These are phyloP conservation scores for Oryza coarctata DNA, from an alignment of 176 grass and related monocot species.

Conservation along the genomic window DNA sequence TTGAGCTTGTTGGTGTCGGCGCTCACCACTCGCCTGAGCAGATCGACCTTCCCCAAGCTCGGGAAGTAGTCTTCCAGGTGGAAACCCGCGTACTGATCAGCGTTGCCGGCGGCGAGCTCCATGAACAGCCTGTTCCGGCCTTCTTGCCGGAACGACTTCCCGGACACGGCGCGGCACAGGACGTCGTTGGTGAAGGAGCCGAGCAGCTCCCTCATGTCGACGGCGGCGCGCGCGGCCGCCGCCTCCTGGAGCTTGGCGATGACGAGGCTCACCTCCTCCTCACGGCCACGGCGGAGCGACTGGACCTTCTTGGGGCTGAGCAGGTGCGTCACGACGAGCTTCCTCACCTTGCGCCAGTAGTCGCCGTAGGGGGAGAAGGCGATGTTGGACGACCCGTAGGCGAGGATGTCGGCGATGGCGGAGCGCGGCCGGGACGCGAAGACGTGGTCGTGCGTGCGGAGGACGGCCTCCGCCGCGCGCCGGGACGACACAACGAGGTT, in stretches of 20 bases:
- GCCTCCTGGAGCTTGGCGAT: not conserved
- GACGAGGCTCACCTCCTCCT: constrained; percentile 12
- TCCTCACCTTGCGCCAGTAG: constrained; percentile 43
- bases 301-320: constrained; percentile 30
- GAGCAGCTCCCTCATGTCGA: constrained; percentile 49
- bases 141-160: constrained; percentile 25
- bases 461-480: constrained; percentile 28
- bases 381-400: constrained; percentile 31
- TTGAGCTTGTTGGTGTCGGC: not conserved
- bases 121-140: constrained; percentile 38
- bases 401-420: not conserved
- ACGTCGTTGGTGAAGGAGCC: constrained; percentile 40
- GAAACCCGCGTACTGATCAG: constrained; percentile 28
- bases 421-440: constrained; percentile 50
- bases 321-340: constrained; percentile 30
- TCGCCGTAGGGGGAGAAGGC: constrained; percentile 35
- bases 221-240: not conserved
- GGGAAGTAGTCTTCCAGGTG: constrained; percentile 56
- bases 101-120: constrained; percentile 31
- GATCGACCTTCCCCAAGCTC: not conserved
- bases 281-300: not conserved
- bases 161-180: constrained; percentile 41
- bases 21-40: constrained; percentile 8
- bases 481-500: constrained; percentile 51
- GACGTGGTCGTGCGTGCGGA: constrained; percentile 54